Evolutionary conservation across 306 rosid species (phyloP).

Genomic region (Cyamopsis tetragonoloba): DNA sequence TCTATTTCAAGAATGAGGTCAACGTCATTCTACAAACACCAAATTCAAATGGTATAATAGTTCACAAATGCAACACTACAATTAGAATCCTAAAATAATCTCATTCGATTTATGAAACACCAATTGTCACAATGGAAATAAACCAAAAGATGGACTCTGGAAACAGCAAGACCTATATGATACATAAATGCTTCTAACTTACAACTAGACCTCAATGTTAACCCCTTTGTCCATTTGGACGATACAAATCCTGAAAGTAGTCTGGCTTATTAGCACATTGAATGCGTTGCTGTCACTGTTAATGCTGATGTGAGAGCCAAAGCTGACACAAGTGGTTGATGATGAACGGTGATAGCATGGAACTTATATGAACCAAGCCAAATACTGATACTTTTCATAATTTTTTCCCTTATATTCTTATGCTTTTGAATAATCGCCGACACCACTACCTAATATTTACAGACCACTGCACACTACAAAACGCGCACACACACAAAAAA

Average conservation of each 20-base stretch:
- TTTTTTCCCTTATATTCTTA: neutral
- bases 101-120: neutral
- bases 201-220: neutral
- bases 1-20: constrained; percentile 69
- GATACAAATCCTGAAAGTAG: too few relatives aligned
- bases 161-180: neutral
- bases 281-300: too few relatives aligned
- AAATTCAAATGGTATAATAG: constrained; percentile 1
- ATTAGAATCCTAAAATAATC: constrained; percentile 16
- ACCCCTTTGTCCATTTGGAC: too few relatives aligned
- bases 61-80: constrained; percentile 12
- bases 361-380: neutral
- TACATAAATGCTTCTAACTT: neutral
- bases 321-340: too few relatives aligned
- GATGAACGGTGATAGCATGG: neutral
- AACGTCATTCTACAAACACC: constrained; percentile 60
- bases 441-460: neutral
- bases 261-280: too few relatives aligned
- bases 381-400: neutral
- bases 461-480: neutral
- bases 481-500: neutral
- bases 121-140: neutral
- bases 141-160: neutral
- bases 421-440: neutral
- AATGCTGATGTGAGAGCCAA: neutral